phyloP scores from a whole-genome alignment of 768 basidiomycete genomes.

The Boletus reticuloceps region DNA sequence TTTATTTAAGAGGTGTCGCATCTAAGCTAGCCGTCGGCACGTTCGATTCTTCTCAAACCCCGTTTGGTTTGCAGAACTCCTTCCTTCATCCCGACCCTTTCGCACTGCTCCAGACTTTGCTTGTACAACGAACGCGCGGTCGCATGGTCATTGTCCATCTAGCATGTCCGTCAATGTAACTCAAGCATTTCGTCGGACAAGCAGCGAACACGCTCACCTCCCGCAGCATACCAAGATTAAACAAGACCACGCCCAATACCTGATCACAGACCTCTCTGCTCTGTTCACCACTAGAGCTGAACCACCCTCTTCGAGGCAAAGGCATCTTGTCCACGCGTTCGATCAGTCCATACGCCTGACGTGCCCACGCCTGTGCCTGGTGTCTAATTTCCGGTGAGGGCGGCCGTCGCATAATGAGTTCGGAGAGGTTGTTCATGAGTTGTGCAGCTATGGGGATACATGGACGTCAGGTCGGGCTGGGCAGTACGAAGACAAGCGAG shows the following conservation, averaged over 20 bases:
- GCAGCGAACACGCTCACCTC: constrained; percentile 30
- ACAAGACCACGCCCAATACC: constrained; percentile 55
- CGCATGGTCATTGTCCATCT: constrained; percentile 35
- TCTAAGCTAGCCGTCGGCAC: not conserved
- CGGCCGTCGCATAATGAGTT: constrained; percentile 36
- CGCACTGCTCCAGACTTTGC: constrained; percentile 32
- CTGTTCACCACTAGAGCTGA: constrained; percentile 21
- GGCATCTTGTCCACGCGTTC: constrained; percentile 24
- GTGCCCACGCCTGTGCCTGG: constrained; percentile 62
- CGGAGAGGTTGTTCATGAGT: constrained; percentile 48
- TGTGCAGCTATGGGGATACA: constrained; percentile 36
- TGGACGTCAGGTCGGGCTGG: not conserved
- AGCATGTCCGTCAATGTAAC: not conserved
- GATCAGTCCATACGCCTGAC: constrained; percentile 42
- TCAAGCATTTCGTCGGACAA: not conserved
- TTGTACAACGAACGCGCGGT: constrained; percentile 31
- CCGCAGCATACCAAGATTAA: constrained; percentile 56
- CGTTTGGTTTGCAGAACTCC: constrained; percentile 35
- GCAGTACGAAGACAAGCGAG: not conserved
- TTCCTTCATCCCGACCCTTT: constrained; percentile 30
- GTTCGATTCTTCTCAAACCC: constrained; percentile 32
- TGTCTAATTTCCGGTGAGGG: constrained; percentile 36
- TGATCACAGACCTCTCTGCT: constrained; percentile 46
- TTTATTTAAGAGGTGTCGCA: not conserved
- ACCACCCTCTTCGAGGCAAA: constrained; percentile 18